Evolutionary conservation across 768 basidiomycete genomes (phyloP).

Genomic region (Kwoniella mangroviensis): DNA sequence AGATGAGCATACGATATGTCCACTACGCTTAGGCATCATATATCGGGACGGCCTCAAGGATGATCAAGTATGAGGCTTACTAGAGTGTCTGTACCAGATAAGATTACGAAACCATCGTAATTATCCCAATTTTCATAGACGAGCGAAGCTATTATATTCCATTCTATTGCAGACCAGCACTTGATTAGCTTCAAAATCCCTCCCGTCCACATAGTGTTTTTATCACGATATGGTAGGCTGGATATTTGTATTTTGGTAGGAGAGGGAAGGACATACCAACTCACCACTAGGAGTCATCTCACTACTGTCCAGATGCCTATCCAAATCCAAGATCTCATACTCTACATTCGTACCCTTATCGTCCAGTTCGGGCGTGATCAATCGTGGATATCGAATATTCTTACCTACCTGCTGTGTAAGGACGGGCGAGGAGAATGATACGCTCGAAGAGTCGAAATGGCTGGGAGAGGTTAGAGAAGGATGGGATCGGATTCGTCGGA

Average conservation of each 20-base stretch:
- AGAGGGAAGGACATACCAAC: constrained; percentile 1
- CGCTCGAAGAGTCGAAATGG: constrained; percentile 15
- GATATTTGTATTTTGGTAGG: too few species aligned
- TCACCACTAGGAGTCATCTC: constrained; percentile 52
- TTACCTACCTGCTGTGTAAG: constrained; percentile 27
- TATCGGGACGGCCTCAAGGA: background rate
- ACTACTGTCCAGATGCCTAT: constrained; percentile 49
- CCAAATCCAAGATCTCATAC: constrained; percentile 52
- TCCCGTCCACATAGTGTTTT: too few species aligned
- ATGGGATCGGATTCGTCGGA: constrained; percentile 47
- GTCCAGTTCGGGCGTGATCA: constrained; percentile 43
- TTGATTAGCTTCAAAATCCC: background rate
- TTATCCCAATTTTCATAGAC: constrained; percentile 48
- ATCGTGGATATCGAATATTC: constrained; percentile 39
- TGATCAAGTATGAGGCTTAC: constrained; percentile 22
- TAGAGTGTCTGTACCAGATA: constrained; percentile 53
- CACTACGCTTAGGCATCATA: too few species aligned
- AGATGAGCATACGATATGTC: background rate
- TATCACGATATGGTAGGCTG: too few species aligned
- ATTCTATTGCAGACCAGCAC: constrained; percentile 30
- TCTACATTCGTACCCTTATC: constrained; percentile 36
- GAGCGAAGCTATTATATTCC: constrained; percentile 47
- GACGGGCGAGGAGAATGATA: constrained; percentile 33
- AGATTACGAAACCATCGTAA: constrained; percentile 50
- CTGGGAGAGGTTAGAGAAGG: constrained; percentile 30